These are phyloP conservation scores for Vicia villosa DNA, from an alignment of 306 rosid species.

Conservation along the genomic window DNA sequence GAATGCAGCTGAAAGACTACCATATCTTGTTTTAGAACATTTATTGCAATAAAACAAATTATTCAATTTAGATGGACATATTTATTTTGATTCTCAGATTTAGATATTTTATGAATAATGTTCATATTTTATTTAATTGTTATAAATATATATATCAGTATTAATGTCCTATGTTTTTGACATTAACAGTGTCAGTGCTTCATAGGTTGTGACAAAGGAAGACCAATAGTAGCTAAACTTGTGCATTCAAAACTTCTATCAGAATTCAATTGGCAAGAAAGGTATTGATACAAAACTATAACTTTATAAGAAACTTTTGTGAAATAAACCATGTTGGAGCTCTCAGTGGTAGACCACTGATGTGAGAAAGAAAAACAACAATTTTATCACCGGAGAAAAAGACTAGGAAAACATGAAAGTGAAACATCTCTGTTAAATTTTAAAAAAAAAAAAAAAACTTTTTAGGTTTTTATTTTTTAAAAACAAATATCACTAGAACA, in stretches of 20 bases:
- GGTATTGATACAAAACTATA: neutral
- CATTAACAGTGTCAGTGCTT: neutral
- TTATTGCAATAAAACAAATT: neutral
- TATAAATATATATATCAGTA: no score
- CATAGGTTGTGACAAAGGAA: constrained; percentile 11
- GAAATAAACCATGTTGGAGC: neutral
- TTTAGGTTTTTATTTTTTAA: neutral
- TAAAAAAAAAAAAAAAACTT: neutral
- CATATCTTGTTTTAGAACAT: neutral
- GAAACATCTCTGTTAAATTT: neutral
- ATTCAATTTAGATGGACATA: neutral
- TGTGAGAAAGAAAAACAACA: constrained; percentile 10
- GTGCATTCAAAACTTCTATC: constrained; percentile 5
- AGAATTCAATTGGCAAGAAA: constrained; percentile 1
- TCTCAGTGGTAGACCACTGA: neutral
- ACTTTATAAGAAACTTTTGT: neutral
- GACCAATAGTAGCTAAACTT: constrained; percentile 4
- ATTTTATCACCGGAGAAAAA: constrained; percentile 5
- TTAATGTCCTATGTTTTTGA: neutral
- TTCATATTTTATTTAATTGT: no score
- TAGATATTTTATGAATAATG: neutral
- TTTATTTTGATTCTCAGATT: neutral
- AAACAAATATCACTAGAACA: neutral
- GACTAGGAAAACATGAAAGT: constrained; percentile 17
- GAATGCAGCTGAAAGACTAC: neutral